Base-by-base conservation (phyloP, 352 stramenopile genomes). In the Phytophthora citricola region DNA sequence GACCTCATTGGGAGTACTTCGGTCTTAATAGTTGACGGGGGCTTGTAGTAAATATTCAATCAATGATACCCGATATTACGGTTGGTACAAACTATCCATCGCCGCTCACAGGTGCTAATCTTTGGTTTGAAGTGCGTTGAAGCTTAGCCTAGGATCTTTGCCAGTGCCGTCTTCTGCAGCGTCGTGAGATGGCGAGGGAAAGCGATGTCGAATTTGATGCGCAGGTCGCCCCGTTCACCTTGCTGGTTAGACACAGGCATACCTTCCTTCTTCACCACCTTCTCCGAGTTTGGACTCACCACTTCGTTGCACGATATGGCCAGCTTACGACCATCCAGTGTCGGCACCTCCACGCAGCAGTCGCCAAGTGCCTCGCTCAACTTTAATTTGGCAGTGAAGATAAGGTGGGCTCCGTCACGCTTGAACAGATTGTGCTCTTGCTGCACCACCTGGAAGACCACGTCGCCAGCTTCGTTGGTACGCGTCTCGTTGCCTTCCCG, bases 311-410 rank as follows among this genome's bases (percentile, higher is more conserved):
- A 96, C 26, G 93, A 90, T 34, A 99, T 92, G 24, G 82, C 86
- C 54, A 99, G 95, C 66, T 97, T 88, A 24, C 96, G 91, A 27
- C 93, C 93, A 65, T 99, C 97, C 15, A 99, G 73, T 62, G 98
- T 98, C n/a, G 81, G 92, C n/a, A 99, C 89, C 41, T 96, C 79
- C 3, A 98, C 81, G 52, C 77, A 96, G 66, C 97, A 99, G 66
- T 98, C 97, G 41, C 94, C 78, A 56, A 99, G 90, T 29, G 97
- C 97, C 69, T 99, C 95, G 31, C 97, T 96, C 7, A 99, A 87
- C 51, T 95, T 96, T 61, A 99, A 91, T 66, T 96, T 96, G 49
- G 97, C 92, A 4, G 78, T 96, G 65, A 92, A 97, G 45, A 98
- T 86, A 26, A 99, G 79, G 63, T 98, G 83, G 54, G 98, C 81